phyloP scores from a whole-genome alignment of 495 filamentous ascomycete species.

The Podospora anserina region DNA sequence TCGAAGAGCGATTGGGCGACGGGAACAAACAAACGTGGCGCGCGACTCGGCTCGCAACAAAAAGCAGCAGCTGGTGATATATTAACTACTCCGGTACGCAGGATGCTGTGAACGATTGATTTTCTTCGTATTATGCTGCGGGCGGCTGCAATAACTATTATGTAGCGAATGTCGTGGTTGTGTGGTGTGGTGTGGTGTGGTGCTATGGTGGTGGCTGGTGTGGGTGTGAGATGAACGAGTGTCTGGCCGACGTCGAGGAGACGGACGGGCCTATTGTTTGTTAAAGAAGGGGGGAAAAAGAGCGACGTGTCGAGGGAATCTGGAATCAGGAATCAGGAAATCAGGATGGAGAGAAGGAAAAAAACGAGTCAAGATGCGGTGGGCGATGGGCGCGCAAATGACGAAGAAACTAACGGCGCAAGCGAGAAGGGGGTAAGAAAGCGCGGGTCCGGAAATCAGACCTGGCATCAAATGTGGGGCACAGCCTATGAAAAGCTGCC shows the following conservation, averaged over 20 bases:
- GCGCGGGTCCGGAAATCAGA: slow-evolving; percentile 18
- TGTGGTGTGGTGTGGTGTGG: not conserved
- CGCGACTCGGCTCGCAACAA: slow-evolving; percentile 1
- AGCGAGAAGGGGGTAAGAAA: slow-evolving; percentile 11
- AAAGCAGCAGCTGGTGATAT: not conserved
- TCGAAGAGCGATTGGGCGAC: slow-evolving; percentile 1
- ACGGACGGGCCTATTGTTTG: slow-evolving; percentile 12
- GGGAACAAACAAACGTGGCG: slow-evolving; percentile 4
- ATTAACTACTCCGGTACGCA: not conserved
- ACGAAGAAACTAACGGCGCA: slow-evolving; percentile 25
- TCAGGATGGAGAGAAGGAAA: slow-evolving; percentile 11
- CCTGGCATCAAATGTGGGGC: slow-evolving; percentile 13
- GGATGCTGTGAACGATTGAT: not conserved
- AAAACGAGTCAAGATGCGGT: slow-evolving; percentile 17
- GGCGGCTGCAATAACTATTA: slow-evolving; percentile 9
- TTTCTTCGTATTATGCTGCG: slow-evolving; percentile 2
- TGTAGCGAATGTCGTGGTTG: not conserved
- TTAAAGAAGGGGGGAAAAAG: slow-evolving; percentile 1
- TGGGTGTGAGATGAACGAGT: slow-evolving; percentile 14
- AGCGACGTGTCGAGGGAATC: slow-evolving; percentile 1
- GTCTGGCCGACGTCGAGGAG: slow-evolving; percentile 12
- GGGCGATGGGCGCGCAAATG: slow-evolving; percentile 18
- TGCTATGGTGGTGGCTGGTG: not conserved
- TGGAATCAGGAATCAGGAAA: too few species aligned
- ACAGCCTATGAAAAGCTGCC: slow-evolving; percentile 10